Evolutionary conservation across 306 rosid genomes (phyloP).

Genomic region (Malus sylvestris): DNA sequence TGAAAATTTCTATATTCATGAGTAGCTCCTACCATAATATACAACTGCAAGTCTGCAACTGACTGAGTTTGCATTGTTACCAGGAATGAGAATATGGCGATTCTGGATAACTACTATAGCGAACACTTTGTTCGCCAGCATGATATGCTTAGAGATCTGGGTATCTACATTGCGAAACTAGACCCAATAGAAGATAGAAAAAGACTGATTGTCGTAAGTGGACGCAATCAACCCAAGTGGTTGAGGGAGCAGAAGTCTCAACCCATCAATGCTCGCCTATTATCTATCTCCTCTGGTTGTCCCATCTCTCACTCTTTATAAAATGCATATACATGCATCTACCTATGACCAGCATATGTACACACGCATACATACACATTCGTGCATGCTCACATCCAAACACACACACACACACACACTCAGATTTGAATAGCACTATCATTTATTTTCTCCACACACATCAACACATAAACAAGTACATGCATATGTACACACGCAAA

Average conservation of each 20-base stretch:
- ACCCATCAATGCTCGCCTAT: constrained; percentile 25
- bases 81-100: constrained; percentile 36
- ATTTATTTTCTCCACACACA: too few relatives aligned
- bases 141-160: constrained; percentile 58
- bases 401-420: too few relatives aligned
- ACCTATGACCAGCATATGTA: neutral
- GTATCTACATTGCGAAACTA: constrained; percentile 27
- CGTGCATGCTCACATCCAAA: neutral
- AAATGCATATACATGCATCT: neutral
- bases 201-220: constrained; percentile 25
- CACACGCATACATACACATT: neutral
- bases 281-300: constrained; percentile 50
- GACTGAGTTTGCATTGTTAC: neutral
- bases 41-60: neutral
- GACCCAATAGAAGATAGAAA: constrained; percentile 26
- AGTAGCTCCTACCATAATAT: constrained; percentile 12
- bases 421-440: too few relatives aligned
- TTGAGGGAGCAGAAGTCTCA: constrained; percentile 32
- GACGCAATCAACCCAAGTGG: constrained; percentile 48
- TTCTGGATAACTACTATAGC: constrained; percentile 33
- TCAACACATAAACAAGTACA: too few relatives aligned
- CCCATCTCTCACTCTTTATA: constrained; percentile 5
- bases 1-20: constrained; percentile 28
- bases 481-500: neutral
- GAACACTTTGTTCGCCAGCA: constrained; percentile 47